phyloP scores from a whole-genome alignment of 495 filamentous ascomycete genomes.

The Paragyromitra xinjiangensis region DNA sequence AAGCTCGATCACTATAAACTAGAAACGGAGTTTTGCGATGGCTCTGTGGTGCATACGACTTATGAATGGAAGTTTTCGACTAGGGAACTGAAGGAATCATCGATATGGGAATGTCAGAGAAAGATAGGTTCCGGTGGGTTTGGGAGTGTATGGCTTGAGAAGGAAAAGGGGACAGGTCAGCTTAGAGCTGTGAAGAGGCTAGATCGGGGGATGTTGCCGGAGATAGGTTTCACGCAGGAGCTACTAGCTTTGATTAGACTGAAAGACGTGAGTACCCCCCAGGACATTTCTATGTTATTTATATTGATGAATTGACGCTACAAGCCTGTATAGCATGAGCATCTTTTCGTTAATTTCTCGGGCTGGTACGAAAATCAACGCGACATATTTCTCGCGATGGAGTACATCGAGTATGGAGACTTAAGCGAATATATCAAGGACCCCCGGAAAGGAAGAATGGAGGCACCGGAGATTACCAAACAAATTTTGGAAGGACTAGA shows the following conservation, averaged over 20 bases:
- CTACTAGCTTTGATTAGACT: conserved; percentile 2
- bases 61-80: too few species aligned
- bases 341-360: not conserved
- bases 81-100: too few species aligned
- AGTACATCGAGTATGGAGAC: not conserved
- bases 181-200: conserved; percentile 3
- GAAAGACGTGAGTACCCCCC: not conserved
- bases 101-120: too few species aligned
- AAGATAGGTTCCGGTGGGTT: not conserved
- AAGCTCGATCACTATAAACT: too few species aligned
- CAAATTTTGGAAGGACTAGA: not conserved
- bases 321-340: not conserved
- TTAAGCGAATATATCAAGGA: not conserved
- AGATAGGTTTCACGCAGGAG: not conserved
- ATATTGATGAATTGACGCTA: not conserved
- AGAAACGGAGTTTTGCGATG: too few species aligned
- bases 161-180: not conserved
- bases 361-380: not conserved
- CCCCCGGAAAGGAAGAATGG: not conserved
- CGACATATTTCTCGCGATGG: not conserved
- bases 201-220: not conserved
- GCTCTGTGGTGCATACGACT: too few species aligned
- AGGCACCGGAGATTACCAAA: not conserved
- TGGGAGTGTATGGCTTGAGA: not conserved
- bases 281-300: not conserved